Evolutionary conservation across 1,139 yeast genomes (phyloP), one percentile per base, ranked within the genome.

Genomic region (Debaryomyces fabryi): DNA sequence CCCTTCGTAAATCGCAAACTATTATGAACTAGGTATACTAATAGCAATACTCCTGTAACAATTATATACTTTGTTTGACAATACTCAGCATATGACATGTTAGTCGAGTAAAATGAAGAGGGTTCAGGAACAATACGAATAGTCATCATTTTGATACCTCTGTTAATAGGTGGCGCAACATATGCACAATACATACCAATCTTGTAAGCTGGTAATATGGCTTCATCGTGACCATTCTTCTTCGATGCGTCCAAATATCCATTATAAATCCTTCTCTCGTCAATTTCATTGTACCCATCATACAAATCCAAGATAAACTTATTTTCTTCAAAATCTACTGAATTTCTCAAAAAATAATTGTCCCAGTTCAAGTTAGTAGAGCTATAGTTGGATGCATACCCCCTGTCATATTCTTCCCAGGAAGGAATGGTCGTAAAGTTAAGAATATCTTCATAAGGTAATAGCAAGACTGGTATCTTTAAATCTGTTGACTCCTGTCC

Each of bases 131-230:
- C 49, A 20, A 20, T 4, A 20, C 21, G 5, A 20, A 9, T 70
- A 53, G 1, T 46, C 24, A 21, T 21, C 24, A 6, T 5, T 6
- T 21, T 21, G 8, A 21, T 21, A 21, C 5, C 24, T 18, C 34
- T 45, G 7, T 52, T 59, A 1, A 46, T 42, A 2, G 67, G 63
- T 4, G 65, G 63, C 5, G 69, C 71, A 40, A 65, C 54, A 49
- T 69, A 71, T 18, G 67, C 65, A 58, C 76, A 71, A 49, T 71
- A 71, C 13, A 21, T 49, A 1, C 76, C 76, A 1, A 68, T 53
- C 18, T 59, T 51, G 4, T 58, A 51, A 5, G 65, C 63, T 1
- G 49, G 34, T 41, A 60, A 60, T 1, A 30, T 40, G 12, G 55
- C 49, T 33, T 50, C 58, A 2, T 46, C 23, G 15, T 50, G 5